Base-by-base conservation (phyloP, 768 basidiomycete species). In the Galerina sulciceps region DNA sequence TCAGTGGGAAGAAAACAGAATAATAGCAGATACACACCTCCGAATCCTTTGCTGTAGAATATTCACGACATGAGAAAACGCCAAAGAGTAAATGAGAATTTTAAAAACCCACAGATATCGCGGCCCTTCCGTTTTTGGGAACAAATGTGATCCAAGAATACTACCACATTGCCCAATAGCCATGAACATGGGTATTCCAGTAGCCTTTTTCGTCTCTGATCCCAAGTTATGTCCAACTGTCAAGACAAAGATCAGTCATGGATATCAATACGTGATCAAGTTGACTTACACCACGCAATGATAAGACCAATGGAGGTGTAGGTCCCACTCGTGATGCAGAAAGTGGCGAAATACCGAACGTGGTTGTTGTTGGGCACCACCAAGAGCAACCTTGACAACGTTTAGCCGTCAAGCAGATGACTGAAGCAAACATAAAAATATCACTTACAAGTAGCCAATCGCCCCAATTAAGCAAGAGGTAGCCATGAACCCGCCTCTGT, bases 111-210 rank as follows among this genome's bases (percentile, higher is more conserved):
- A 90, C 89, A 82, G 82, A 61, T 90, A 92, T 38, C 73, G 73
- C 1, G 90, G 90, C 0, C 84, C 83, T 38, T 90, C 84, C 0
- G 79, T 77, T 14, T 79, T 73, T 0, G 89, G 90, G 71, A 85
- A 91, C 11, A 92, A 74, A 58, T 90, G 88, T 0, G 89, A 81
- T n/a, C 89, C 90, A n/a, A 90, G 76, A 46, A 90, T 73, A 59
- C 89, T 89, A 11, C 89, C 90, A 50, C 88, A 85, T 67, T 92
- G 90, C 0, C 90, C 90, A 37, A 92, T 90, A 10, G 88, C 82
- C 85, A 90, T 90, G 67, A 91, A 90, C 73, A 89, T 80, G 9
- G 89, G 88, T 34, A 90, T 87, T 0, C 90, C 90, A 0, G 89
- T 84, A 0, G 90, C 90, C 55, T 83, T 85, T 71, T 92, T 91